Evolutionary conservation across 2,329 filamentous ascomycete genomes (phyloP).

Genomic region (Leptographium wingfieldii): DNA sequence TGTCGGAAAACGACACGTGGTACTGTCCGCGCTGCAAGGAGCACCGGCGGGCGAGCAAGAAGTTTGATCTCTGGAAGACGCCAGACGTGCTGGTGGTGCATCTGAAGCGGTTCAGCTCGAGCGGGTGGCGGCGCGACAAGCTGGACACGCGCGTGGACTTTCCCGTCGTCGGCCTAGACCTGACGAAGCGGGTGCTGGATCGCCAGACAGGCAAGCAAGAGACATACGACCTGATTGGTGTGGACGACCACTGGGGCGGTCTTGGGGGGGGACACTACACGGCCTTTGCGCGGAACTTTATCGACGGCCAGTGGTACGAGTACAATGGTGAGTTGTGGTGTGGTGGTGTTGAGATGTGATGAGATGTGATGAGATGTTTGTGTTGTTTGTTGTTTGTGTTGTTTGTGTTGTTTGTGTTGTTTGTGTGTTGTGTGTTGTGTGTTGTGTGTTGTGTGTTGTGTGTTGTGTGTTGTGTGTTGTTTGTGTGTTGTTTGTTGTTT

Average conservation of each 20-base stretch:
- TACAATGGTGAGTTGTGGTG: conserved; percentile 64
- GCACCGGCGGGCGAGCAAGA: conserved; percentile 83
- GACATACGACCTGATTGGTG: conserved; percentile 85
- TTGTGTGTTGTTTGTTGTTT: too few species aligned
- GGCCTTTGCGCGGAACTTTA: conserved; percentile 84
- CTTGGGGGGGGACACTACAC: conserved; percentile 95
- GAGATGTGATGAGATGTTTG: too few species aligned
- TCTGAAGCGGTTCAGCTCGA: conserved; percentile 87
- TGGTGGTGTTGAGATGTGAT: not conserved
- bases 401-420: too few species aligned
- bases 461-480: too few species aligned
- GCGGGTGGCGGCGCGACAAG: conserved; percentile 74
- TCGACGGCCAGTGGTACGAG: conserved; percentile 83
- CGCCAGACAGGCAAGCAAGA: conserved; percentile 70
- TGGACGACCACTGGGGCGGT: conserved; percentile 91
- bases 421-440: too few species aligned
- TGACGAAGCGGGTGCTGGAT: conserved; percentile 66
- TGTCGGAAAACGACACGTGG: conserved; percentile 95
- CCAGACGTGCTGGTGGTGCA: conserved; percentile 93
- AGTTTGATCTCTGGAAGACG: conserved; percentile 92
- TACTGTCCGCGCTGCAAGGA: conserved; percentile 95
- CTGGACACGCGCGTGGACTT: conserved; percentile 86
- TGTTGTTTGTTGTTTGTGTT: too few species aligned
- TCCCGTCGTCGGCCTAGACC: conserved; percentile 74
- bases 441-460: too few species aligned